These are phyloP conservation scores for Lentinula boryana DNA, from an alignment of 768 basidiomycete species.

Conservation along the genomic window DNA sequence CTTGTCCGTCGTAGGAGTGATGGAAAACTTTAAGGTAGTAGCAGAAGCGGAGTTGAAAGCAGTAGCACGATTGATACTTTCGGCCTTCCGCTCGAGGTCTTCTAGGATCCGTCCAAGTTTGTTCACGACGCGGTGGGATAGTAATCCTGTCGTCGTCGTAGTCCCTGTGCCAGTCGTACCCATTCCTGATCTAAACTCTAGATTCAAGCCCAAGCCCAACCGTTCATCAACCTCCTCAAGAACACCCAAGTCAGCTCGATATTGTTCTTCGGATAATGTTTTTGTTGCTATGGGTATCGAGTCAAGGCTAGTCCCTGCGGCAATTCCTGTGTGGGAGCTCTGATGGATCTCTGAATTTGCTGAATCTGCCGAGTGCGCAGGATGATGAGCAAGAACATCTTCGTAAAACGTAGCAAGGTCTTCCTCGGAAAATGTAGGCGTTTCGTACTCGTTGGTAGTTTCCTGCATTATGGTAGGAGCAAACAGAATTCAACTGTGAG, in stretches of 20 bases:
- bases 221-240: constrained; percentile 30
- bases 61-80: background rate
- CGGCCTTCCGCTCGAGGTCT: background rate
- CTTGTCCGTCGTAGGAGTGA: background rate
- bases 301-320: constrained; percentile 11
- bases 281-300: background rate
- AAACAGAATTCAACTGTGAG: background rate
- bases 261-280: constrained; percentile 7
- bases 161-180: no score
- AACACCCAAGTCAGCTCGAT: constrained; percentile 25
- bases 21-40: no score
- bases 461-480: constrained; percentile 16
- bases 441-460: constrained; percentile 17
- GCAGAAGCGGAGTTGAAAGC: background rate
- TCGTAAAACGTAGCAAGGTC: constrained; percentile 37
- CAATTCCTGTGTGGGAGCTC: background rate
- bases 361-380: background rate
- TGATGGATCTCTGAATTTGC: no score
- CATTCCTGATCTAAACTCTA: background rate
- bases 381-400: constrained; percentile 31
- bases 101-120: background rate
- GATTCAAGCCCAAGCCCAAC: constrained; percentile 12
- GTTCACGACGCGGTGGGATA: background rate
- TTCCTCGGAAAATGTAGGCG: constrained; percentile 33
- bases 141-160: background rate